Base-by-base conservation (phyloP, 371 early-diverging fungal species). In the Haplosporangium sp. region DNA sequence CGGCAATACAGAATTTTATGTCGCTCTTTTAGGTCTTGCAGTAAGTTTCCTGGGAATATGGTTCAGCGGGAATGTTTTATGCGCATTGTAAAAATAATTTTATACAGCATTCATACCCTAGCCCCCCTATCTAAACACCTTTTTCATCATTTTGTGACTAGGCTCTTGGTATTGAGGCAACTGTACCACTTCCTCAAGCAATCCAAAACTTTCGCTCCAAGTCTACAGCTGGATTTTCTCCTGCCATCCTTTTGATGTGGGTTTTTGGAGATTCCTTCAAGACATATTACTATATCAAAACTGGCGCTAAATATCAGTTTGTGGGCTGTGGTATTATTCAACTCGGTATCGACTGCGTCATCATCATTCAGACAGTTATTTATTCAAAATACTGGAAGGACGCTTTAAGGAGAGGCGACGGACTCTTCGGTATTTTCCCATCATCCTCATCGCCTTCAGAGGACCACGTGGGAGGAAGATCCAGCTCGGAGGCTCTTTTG, bases 191-290 rank as follows among this genome's bases (percentile, higher is more conserved):
- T 10, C 91, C 91, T 1, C 91, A 91, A 67, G 88, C 88, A 61
- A 78, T 86, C 57, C 78, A 86, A 37, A 91, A 89, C 69, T 87
- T 77, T 55, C 83, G 74, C 9, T 68, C 83, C 39, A 82, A 87
- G 64, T 88, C 90, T 0, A 88, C 89, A 1, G 77, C 67, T 15
- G 91, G 91, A 40, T 91, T 91, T 73, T 89, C 84, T 17, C 76
- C 78, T 4, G 70, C 73, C 19, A 82, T 85, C 35, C 45, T 85
- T 10, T 35, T 84, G 39, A 84, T 78, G 69, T 85, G 85, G 91
- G 85, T 89, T 20, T 47, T 88, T 45, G 92, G 92, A n/a, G 92
- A 92, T 67, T 76, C 87, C 9, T 90, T 91, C 78, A 92, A 92
- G 74, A 77, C 88, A 9, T 87, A 85, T 71, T 90, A 91, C 61